These are phyloP conservation scores for Mycena metata DNA, from an alignment of 768 basidiomycete genomes.

Conservation along the genomic window DNA sequence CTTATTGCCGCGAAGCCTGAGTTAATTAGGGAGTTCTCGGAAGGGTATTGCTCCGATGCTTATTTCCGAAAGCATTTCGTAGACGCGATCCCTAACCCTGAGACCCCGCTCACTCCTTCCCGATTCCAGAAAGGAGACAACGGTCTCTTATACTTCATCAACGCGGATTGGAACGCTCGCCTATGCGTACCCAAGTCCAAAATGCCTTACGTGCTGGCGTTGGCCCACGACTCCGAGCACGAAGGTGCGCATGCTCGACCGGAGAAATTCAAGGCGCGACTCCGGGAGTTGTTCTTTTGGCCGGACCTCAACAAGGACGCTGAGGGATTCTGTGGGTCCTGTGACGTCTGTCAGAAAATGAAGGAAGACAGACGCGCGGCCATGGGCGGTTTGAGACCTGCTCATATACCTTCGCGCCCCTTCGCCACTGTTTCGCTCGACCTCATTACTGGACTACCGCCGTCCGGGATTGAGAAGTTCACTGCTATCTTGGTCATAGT, in stretches of 20 bases:
- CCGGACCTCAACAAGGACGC: not conserved
- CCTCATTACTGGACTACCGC: not conserved
- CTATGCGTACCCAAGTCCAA: constrained; percentile 28
- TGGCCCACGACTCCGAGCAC: not conserved
- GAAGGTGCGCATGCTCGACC: constrained; percentile 12
- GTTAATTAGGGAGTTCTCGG: not conserved
- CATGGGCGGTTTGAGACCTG: constrained; percentile 11
- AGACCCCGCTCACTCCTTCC: constrained; percentile 10
- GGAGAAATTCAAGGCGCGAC: not conserved
- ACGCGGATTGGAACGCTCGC: constrained; percentile 11
- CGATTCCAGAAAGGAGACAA: constrained; percentile 14
- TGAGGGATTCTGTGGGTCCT: not conserved
- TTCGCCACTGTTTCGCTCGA: constrained; percentile 10
- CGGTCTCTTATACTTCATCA: constrained; percentile 25
- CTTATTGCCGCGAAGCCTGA: not conserved
- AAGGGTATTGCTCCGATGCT: not conserved
- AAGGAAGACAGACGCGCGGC: not conserved
- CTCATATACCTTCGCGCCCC: not conserved
- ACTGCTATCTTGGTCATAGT: constrained; percentile 45
- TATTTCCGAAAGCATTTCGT: constrained; percentile 9
- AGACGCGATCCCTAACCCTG: not conserved
- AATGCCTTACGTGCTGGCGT: constrained; percentile 25
- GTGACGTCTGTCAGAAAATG: constrained; percentile 23
- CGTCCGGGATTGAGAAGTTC: constrained; percentile 38
- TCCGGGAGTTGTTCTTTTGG: constrained; percentile 19